Base-by-base conservation (phyloP, 371 early-diverging fungal species). In the Circinella minor region DNA sequence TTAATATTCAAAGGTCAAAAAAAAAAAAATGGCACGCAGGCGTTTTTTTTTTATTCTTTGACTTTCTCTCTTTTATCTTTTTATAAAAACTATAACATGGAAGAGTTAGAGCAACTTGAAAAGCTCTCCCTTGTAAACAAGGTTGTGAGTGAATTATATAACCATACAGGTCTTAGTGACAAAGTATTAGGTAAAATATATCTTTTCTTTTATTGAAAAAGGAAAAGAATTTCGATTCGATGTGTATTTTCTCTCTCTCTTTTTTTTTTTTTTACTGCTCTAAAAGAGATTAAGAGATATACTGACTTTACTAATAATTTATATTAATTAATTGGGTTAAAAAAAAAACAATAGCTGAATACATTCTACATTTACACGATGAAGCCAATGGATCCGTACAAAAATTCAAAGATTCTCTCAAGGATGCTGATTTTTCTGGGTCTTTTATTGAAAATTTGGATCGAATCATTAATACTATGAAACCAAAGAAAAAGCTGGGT, bases 81-180 rank as follows among this genome's bases (percentile, higher is more conserved):
- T 11, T 43, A 43, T 11, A 43, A 6, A 9, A 43, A 43, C 15
- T 51, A 14, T 47, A 70, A 39, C 27, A 86, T 87, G 86, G 86
- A 85, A 27, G 94, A 92, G 69, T 76, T 95, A 70, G 88, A 91
- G 74, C 88, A 93, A 74, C 88, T 98, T 36, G 99, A 97, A 76
- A 87, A 91, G 67, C 87, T 96, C 65, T 93, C 95, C 61, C 84
- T 98, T 61, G 94, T 98, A n/a, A 89, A 91, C 75, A 96, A 96
- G 79, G 90, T 98, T 66, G 88, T 94, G 37, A 92, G 88, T 70
- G 99, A 99, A 80, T 83, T 99, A 36, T 77, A 90, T 57, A 98
- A 98, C 79, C 98, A 98, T 76, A 92, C 90, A 14, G 96, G 95
- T n/a, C 82, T 97, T 68, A 89, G 90, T 65, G 98, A 98, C 82